A percentile compares a stretch with the other conserved stretches of the same genome.
phyloP scores from a whole-genome alignment of 257 asterid species.

The Petunia secreta region DNA sequence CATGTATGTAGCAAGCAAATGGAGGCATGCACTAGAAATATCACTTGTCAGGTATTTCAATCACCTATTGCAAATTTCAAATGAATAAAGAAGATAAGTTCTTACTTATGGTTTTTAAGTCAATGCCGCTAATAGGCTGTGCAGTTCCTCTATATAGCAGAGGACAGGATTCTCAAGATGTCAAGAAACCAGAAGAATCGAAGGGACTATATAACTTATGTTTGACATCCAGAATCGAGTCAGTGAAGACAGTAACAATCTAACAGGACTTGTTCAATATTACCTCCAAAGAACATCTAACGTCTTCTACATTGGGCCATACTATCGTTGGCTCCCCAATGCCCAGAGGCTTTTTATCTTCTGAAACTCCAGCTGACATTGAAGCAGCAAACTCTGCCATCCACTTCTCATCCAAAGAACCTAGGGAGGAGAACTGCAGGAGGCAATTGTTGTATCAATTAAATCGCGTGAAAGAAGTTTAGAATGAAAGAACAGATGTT shows the following conservation, averaged over 20 bases:
- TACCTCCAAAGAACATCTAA: constrained; percentile 94
- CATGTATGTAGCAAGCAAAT: constrained; percentile 10
- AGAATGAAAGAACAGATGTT: not conserved
- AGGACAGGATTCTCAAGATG: not conserved
- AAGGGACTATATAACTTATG: not conserved
- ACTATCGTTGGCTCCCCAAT: constrained; percentile 74
- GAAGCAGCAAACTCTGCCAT: constrained; percentile 84
- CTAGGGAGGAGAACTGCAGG: constrained; percentile 88
- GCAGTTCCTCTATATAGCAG: not conserved
- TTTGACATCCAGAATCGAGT: not conserved
- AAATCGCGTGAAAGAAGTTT: not conserved
- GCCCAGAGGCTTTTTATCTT: constrained; percentile 80
- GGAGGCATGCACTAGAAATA: not conserved
- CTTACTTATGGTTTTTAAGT: not conserved
- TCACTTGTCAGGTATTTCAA: not conserved
- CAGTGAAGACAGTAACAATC: not conserved
- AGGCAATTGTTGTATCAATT: constrained; percentile 26
- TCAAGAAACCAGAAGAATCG: not conserved
- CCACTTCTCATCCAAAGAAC: constrained; percentile 99
- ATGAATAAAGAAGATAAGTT: not conserved
- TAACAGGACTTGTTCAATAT: constrained; percentile 19
- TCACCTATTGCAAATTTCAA: not conserved
- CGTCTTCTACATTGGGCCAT: constrained; percentile 96
- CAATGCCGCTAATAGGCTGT: constrained; percentile 5
- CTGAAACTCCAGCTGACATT: constrained; percentile 79